phyloP scores from a whole-genome alignment of 1,284 basidiomycete genomes.

The Leccinum subfulvum region DNA sequence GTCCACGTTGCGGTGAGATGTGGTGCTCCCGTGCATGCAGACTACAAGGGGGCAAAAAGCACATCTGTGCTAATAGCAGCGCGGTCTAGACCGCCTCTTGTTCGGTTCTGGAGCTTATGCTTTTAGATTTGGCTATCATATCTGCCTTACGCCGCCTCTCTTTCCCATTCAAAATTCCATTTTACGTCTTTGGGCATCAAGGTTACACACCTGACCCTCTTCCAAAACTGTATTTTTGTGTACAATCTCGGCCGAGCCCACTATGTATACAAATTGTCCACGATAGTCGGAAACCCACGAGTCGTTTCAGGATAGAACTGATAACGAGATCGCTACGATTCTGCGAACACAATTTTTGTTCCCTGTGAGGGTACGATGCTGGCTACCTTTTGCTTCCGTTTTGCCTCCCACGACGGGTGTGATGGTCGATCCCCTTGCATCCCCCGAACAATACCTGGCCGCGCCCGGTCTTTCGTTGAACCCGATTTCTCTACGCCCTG shows the following conservation, averaged over 20 bases:
- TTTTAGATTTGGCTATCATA: not conserved
- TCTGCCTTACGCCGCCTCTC: not conserved
- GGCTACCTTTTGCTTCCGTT: conserved; percentile 64
- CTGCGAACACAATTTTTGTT: conserved; percentile 62
- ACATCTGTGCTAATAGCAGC: conserved; percentile 38
- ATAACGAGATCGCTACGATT: conserved; percentile 12
- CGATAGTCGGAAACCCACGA: not conserved
- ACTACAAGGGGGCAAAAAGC: conserved; percentile 49
- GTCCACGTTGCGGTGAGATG: conserved; percentile 57
- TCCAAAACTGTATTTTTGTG: conserved; percentile 10
- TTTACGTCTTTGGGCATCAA: not conserved
- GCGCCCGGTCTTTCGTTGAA: not conserved
- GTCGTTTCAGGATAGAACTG: not conserved
- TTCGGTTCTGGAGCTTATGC: not conserved
- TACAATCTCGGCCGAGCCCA: not conserved
- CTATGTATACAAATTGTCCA: conserved; percentile 1
- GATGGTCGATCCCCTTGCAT: conserved; percentile 45
- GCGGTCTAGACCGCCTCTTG: conserved; percentile 11
- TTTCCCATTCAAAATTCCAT: not conserved
- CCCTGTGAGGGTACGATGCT: conserved; percentile 61
- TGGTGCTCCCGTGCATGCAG: conserved; percentile 74
- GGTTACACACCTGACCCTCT: not conserved
- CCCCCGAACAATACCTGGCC: not conserved
- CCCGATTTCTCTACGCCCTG: not conserved
- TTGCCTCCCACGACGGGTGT: conserved; percentile 95